Percentiles rank a stretch among this genome's conserved stretches.
Conservation (phyloP, 495 filamentous ascomycete genomes). For the Pyrenula aspistea region DNA sequence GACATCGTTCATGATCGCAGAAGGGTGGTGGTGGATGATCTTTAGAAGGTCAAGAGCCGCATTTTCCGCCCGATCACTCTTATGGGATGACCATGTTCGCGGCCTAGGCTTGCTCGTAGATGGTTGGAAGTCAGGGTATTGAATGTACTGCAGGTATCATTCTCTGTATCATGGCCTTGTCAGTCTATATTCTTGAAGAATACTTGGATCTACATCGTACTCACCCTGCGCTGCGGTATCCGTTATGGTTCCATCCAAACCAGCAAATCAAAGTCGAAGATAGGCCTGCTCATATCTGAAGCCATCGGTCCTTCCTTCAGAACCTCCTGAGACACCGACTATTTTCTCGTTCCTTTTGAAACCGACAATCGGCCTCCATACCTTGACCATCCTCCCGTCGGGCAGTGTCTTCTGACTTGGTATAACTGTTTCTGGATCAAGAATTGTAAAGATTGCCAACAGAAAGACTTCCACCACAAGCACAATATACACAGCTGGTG, state of each 20-base stretch:
- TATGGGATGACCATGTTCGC: neutral
- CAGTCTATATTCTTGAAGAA: neutral
- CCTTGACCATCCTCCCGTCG: neutral
- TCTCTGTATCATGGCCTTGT: neutral
- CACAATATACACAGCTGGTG: neutral
- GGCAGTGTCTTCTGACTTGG: neutral
- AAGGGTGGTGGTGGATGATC: neutral
- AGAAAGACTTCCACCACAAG: neutral
- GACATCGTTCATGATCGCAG: neutral
- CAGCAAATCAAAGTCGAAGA: neutral
- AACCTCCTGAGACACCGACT: neutral
- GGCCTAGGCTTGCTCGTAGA: neutral
- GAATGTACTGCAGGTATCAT: neutral
- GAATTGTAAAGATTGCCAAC: neutral
- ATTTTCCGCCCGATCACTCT: neutral
- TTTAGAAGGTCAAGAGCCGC: neutral
- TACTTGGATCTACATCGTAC: neutral
- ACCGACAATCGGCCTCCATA: neutral
- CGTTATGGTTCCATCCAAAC: neutral
- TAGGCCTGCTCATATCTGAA: neutral
- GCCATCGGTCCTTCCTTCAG: neutral
- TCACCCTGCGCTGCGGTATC: neutral
- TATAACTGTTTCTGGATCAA: neutral
- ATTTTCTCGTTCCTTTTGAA: neutral
- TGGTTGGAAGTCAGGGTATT: neutral